Conservation (phyloP, 305 asterid genomes). For the Solanum aculeatissimum region DNA sequence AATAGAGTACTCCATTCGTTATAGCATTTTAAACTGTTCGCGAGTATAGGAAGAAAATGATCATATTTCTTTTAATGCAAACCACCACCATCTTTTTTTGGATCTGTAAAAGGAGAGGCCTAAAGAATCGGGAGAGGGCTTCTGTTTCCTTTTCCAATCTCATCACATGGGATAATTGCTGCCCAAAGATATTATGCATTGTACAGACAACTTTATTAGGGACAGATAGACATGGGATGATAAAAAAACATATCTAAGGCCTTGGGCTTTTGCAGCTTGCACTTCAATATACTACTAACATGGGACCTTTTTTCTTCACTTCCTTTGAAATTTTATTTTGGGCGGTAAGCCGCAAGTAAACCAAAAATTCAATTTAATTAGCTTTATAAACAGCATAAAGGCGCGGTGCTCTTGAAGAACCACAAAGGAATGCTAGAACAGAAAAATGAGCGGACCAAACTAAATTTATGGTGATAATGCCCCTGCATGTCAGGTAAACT, state of each 20-base stretch:
- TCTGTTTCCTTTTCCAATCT: neutral
- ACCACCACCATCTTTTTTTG: neutral
- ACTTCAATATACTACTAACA: neutral
- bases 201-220: neutral
- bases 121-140: neutral
- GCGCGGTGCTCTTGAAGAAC: neutral
- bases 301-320: neutral
- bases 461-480: neutral
- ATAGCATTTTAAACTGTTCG: neutral
- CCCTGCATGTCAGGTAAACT: neutral
- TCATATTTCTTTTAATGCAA: neutral
- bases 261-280: neutral
- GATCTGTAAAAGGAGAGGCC: neutral
- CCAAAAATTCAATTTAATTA: neutral
- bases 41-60: neutral
- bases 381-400: neutral
- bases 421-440: neutral
- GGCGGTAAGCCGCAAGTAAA: neutral
- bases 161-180: neutral
- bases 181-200: neutral
- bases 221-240: neutral
- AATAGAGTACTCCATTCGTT: neutral
- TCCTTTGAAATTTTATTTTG: neutral
- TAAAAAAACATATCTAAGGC: neutral
- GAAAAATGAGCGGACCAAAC: neutral